Base-by-base conservation (phyloP, 2,329 filamentous ascomycete genomes). In the Intubia oerlemansii region DNA sequence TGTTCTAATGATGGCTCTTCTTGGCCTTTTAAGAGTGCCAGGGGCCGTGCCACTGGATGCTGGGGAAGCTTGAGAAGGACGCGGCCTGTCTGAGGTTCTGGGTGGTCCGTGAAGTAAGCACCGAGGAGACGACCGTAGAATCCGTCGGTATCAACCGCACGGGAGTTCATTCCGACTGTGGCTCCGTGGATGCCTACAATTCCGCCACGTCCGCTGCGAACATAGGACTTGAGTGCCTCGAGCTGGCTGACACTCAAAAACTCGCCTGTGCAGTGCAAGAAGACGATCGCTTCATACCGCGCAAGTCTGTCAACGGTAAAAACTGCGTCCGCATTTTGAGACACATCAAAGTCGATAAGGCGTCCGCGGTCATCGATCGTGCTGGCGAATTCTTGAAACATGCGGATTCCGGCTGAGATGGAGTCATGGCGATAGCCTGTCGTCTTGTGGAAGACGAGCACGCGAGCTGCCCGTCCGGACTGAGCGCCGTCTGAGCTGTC, bases 161-260 rank as follows among this genome's bases (percentile, higher is more conserved):
- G 10, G 0, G 39, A 41, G 10, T 36, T 36, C 39, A 54, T 43
- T 7, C 42, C 51, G 3, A 41, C 40, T 3, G 47, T 40, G 2
- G 52, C 51, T 18, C 46, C 48, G 35, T 57, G 52, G n/a, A 56
- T 41, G 13, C 43, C 52, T 1, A 56, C 50, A 21, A 54, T 39
- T 2, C 52, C 50, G 14, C 49, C 48, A 2, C 10, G 8, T 8
- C 53, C 50, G 12, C 31, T 25, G 10, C 36, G 39, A 15, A 54
- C 42, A 22, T 47, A 52, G 5, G 20, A 32, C 32, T 49, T 39
- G 17, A 56, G 36, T 1, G 44, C 47, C 1, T 32, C 40, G 2
- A 55, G 34, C 33, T 56, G 47, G 1, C 34, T 21, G 1, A 30
- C 25, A 16, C 37, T 37, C 12, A 56, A 39, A 28, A 54, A 47